These are phyloP conservation scores for Phaseolus coccineus DNA, from an alignment of 331 rosid genomes.

Conservation along the genomic window DNA sequence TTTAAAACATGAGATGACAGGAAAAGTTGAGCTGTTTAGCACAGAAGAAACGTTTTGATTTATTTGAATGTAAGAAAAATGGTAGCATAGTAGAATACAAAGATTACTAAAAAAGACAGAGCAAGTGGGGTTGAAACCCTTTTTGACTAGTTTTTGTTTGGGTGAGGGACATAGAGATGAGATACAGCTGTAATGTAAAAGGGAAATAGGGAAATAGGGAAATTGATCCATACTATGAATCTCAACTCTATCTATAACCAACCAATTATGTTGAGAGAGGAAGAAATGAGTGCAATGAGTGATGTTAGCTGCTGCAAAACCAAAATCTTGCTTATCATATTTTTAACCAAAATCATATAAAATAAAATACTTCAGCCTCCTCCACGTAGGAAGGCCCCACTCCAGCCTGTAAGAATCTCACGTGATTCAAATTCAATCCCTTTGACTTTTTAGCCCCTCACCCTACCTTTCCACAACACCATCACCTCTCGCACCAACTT, in stretches of 20 bases:
- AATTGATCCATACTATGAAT: too few relatives aligned
- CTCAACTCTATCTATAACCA: conserved; percentile 34
- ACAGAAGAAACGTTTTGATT: conserved; percentile 54
- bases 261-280: not conserved
- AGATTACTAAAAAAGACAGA: not conserved
- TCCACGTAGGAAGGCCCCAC: conserved; percentile 81
- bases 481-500: too few relatives aligned
- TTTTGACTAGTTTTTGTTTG: conserved; percentile 61
- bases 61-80: not conserved
- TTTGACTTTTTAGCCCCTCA: conserved; percentile 54
- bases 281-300: too few relatives aligned
- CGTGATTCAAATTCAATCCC: conserved; percentile 71
- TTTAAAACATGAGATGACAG: conserved; percentile 84
- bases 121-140: conserved; percentile 51
- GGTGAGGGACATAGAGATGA: not conserved
- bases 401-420: conserved; percentile 96
- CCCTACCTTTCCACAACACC: conserved; percentile 21
- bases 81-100: not conserved
- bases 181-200: conserved; percentile 64
- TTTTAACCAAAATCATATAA: not conserved
- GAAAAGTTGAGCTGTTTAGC: conserved; percentile 69
- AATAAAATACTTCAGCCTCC: conserved; percentile 52
- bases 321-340: not conserved
- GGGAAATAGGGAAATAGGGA: not conserved
- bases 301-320: not conserved